Base-by-base conservation (phyloP, 441 rosid species). In the Populus tomentosa region DNA sequence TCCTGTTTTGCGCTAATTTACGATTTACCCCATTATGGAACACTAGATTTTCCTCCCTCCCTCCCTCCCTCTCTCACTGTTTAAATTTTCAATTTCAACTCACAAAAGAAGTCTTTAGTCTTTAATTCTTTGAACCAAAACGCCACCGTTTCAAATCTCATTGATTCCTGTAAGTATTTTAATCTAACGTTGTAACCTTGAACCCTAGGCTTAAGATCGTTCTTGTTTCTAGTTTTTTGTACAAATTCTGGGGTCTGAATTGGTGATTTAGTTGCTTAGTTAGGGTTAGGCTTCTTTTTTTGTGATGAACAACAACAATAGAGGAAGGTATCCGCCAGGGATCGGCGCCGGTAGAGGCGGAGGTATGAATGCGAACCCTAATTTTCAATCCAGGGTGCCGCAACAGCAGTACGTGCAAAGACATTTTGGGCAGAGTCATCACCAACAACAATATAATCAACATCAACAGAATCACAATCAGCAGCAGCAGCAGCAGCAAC, bases 311-410 rank as follows among this genome's bases (percentile, higher is more conserved):
- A 80, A 89, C 75, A 90, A 89, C 75, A 90, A 87, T 83, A 89
- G 98, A 88, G 95, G 90, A 75, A 88, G 98, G 82, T 92, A 94
- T 86, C 98, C 97, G 30, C 99, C 98, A 28, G 99, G 94, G 56
- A 89, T 91, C 68, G 95, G 98, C 23, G 85, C 78, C 21, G 97
- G 94, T 14, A 90, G 98, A 67, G 97, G 94, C 67, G 95, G 93
- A 30, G 84, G 87, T 75, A 70, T 85, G 81, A 76, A 86, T 35
- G 86, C 85, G 46, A 89, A 87, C 89, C 97, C 89, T 46, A 84
- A 83, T 33, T 88, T 84, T 72, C 98, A 94, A 87, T 81, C 90
- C 16, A 87, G 92, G 89, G 83, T 77, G 36, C 89, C 87, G 84
- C 91, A 90, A 72, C 95, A 89, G 74, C 92, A 91, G 72, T 94